Evolutionary conservation across 495 filamentous ascomycete species (phyloP).

Genomic region (Aspergillus taichungensis): DNA sequence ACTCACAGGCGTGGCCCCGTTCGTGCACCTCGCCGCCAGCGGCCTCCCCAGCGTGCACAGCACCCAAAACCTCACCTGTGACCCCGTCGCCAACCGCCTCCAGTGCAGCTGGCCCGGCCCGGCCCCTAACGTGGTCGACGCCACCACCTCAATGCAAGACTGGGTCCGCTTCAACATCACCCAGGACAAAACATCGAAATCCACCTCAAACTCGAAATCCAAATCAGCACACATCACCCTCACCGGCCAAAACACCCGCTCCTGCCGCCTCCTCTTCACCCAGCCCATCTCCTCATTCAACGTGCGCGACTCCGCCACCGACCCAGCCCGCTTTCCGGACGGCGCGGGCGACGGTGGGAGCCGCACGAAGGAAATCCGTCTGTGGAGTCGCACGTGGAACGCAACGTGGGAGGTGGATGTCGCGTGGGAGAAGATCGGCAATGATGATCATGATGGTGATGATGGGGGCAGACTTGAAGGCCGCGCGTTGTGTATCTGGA

Average conservation of each 20-base stretch:
- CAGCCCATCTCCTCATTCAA: conserved; percentile 51
- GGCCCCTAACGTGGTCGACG: conserved; percentile 44
- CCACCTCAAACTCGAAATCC: conserved; percentile 15
- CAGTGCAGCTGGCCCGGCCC: conserved; percentile 66
- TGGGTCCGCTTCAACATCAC: conserved; percentile 59
- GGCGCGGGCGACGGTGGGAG: conserved; percentile 42
- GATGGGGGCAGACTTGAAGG: conserved; percentile 48
- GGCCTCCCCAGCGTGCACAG: conserved; percentile 57
- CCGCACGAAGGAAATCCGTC: conserved; percentile 45
- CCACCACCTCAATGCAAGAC: conserved; percentile 23
- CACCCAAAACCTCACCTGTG: conserved; percentile 52
- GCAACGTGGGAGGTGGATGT: conserved; percentile 69
- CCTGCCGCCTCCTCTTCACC: conserved; percentile 59
- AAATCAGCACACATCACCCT: conserved; percentile 48
- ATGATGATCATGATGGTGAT: conserved; percentile 16
- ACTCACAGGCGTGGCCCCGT: conserved; percentile 63
- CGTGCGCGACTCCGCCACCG: conserved; percentile 47
- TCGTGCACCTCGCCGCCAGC: conserved; percentile 56
- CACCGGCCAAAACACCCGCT: conserved; percentile 56
- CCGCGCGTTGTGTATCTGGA: conserved; percentile 75
- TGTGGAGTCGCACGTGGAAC: conserved; percentile 72
- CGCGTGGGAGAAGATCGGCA: conserved; percentile 44
- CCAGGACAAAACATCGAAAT: conserved; percentile 7
- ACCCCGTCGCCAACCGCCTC: conserved; percentile 32
- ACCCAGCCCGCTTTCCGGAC: conserved; percentile 46